These are phyloP conservation scores for Streptanthus diversifolius DNA, from an alignment of 345 rosid species.

Conservation along the genomic window DNA sequence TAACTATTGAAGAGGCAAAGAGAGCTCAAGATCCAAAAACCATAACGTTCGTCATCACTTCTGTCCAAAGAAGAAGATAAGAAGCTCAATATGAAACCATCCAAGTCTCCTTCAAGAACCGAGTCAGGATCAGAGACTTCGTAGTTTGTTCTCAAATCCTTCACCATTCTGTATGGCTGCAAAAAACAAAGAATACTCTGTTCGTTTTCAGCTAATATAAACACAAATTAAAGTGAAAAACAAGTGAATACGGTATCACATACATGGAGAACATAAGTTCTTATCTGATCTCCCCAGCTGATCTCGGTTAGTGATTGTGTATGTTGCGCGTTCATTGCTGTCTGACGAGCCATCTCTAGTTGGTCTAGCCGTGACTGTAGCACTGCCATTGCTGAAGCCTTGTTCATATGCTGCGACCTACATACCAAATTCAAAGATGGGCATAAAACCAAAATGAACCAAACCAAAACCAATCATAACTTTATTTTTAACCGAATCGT, in stretches of 20 bases:
- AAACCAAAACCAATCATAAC: neutral
- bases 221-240: neutral
- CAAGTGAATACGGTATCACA: slow-evolving; percentile 14
- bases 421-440: neutral
- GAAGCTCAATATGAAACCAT: slow-evolving; percentile 78
- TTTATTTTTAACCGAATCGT: neutral
- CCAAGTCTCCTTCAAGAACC: slow-evolving; percentile 84
- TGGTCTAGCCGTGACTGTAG: slow-evolving; percentile 90
- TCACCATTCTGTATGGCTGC: slow-evolving; percentile 93
- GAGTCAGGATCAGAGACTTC: slow-evolving; percentile 92
- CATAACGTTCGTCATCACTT: slow-evolving; percentile 36
- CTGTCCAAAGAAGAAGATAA: slow-evolving; percentile 69
- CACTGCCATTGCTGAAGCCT: slow-evolving; percentile 94
- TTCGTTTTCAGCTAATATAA: neutral
- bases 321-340: slow-evolving; percentile 84
- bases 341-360: slow-evolving; percentile 86
- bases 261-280: slow-evolving; percentile 90
- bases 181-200: slow-evolving; percentile 7
- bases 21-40: slow-evolving; percentile 6
- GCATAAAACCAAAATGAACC: neutral
- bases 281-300: slow-evolving; percentile 95
- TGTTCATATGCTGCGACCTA: slow-evolving; percentile 87
- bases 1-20: neutral
- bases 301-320: slow-evolving; percentile 87
- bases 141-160: slow-evolving; percentile 85